Conservation (phyloP, 371 early-diverging fungal species). For the Furculomyces boomerangus region DNA sequence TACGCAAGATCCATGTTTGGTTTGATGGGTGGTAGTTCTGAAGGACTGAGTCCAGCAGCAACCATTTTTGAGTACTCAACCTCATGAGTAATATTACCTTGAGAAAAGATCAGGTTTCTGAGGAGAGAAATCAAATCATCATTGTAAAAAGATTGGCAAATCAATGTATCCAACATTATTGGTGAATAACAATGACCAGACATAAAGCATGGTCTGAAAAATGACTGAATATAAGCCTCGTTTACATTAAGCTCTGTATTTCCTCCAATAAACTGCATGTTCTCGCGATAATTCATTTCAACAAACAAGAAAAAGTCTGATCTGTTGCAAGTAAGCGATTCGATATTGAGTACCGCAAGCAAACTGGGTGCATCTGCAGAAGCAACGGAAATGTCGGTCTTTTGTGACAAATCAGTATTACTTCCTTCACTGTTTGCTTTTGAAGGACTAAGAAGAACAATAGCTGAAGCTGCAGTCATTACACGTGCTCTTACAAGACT, state of each 20-base stretch:
- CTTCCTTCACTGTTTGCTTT: background rate
- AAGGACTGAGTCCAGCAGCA: constrained; percentile 4
- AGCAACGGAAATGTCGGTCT: constrained; percentile 7
- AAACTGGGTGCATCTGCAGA: constrained; percentile 38
- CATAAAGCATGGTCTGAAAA: constrained; percentile 37
- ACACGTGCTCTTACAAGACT: constrained; percentile 38
- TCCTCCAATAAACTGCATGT: constrained; percentile 46
- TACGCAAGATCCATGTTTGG: constrained; percentile 3
- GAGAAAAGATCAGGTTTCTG: constrained; percentile 25
- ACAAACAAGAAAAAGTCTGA: constrained; percentile 33
- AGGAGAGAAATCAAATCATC: constrained; percentile 28
- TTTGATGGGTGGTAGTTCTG: background rate
- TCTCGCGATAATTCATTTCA: constrained; percentile 45
- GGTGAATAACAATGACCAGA: constrained; percentile 38
- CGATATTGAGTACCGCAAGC: constrained; percentile 40
- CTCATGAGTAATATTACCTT: constrained; percentile 15
- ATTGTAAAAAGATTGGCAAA: constrained; percentile 42
- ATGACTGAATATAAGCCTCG: constrained; percentile 29
- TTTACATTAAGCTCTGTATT: constrained; percentile 25
- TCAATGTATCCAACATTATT: constrained; percentile 39
- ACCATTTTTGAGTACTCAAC: constrained; percentile 22
- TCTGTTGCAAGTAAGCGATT: constrained; percentile 28
- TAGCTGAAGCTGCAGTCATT: constrained; percentile 25
- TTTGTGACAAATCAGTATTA: background rate
- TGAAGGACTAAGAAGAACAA: constrained; percentile 25